Evolutionary conservation across 805 yeast species (phyloP).

Genomic region (Teunomyces barrocoloradensis): DNA sequence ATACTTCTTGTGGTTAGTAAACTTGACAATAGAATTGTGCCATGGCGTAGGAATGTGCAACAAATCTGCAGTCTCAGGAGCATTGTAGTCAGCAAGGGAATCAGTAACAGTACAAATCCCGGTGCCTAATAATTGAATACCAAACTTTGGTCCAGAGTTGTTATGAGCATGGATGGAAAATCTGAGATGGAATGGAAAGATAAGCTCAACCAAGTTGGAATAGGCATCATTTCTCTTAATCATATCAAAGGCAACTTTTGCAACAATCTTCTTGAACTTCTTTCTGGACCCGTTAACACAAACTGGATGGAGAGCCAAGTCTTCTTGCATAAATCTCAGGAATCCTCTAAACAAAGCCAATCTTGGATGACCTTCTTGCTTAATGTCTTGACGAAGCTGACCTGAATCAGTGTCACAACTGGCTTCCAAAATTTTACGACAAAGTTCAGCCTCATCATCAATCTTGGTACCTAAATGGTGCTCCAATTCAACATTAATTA

Average conservation of each 20-base stretch:
- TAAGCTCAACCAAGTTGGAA: conserved; percentile 57
- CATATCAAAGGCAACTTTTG: conserved; percentile 62
- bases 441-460: conserved; percentile 31
- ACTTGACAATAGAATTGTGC: conserved; percentile 54
- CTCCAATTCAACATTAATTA: conserved; percentile 22
- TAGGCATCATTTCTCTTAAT: conserved; percentile 64
- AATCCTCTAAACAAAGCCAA: conserved; percentile 55
- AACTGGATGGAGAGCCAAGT: conserved; percentile 42
- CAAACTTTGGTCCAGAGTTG: conserved; percentile 60
- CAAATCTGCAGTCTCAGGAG: conserved; percentile 48
- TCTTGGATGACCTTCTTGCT: conserved; percentile 47
- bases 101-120: conserved; percentile 45
- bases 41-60: conserved; percentile 67
- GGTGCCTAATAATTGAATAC: conserved; percentile 46
- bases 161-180: conserved; percentile 62
- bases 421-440: conserved; percentile 34
- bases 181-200: conserved; percentile 59
- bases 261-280: conserved; percentile 47
- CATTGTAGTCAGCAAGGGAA: conserved; percentile 38
- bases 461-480: conserved; percentile 35
- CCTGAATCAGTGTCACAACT: conserved; percentile 41
- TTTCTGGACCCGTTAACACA: conserved; percentile 42
- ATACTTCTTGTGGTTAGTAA: conserved; percentile 31
- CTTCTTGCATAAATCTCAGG: conserved; percentile 58
- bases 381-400: conserved; percentile 31